Evolutionary conservation across 2,329 filamentous ascomycete species (phyloP).

Genomic region (Pseudogymnoascus sp.): DNA sequence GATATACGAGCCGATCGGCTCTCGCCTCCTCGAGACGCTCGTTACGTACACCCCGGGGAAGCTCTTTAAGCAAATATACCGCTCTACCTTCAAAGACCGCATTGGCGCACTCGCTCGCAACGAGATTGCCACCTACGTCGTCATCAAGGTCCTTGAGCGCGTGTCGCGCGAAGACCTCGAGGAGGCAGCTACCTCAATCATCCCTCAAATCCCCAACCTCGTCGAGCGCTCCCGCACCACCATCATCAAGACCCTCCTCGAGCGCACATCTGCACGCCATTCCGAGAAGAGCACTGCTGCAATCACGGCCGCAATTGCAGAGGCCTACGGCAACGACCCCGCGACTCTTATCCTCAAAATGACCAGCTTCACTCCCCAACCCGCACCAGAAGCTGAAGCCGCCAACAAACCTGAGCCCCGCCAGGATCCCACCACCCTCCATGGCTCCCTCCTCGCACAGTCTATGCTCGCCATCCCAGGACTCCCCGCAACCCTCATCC

Average conservation of each 20-base stretch:
- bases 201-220: conserved; percentile 65
- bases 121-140: conserved; percentile 82
- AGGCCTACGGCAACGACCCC: conserved; percentile 47
- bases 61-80: conserved; percentile 82
- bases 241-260: conserved; percentile 74
- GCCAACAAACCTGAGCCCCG: conserved; percentile 24
- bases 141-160: conserved; percentile 73
- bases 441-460: conserved; percentile 76
- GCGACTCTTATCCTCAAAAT: conserved; percentile 50
- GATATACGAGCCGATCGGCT: conserved; percentile 85
- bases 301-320: conserved; percentile 47
- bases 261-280: conserved; percentile 66
- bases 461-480: conserved; percentile 71
- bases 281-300: conserved; percentile 42
- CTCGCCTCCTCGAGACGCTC: conserved; percentile 80
- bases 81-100: conserved; percentile 68
- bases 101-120: conserved; percentile 79
- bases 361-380: conserved; percentile 45
- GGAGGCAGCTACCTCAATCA: conserved; percentile 62
- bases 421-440: conserved; percentile 43
- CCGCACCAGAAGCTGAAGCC: conserved; percentile 38
- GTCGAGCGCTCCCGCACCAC: conserved; percentile 69
- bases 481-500: conserved; percentile 60
- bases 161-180: conserved; percentile 80
- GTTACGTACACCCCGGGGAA: conserved; percentile 76